Percentiles rank a stretch among this genome's conserved stretches.
Evolutionary conservation across 2,329 filamentous ascomycete species (phyloP).

Genomic region (Clonostachys solani): DNA sequence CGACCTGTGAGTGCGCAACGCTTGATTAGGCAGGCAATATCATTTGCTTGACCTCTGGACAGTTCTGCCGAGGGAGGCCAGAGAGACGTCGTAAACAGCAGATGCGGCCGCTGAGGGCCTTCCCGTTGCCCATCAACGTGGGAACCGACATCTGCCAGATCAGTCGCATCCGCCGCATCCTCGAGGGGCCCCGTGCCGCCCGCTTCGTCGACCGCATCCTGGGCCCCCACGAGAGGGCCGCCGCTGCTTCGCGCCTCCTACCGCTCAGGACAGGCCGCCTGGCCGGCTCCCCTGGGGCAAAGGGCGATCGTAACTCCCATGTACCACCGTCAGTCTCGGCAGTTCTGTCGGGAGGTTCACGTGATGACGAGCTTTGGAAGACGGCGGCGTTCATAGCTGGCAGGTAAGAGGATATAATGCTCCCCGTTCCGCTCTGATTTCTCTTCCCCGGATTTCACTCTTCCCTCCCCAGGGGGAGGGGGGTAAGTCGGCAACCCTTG

Average conservation of each 20-base stretch:
- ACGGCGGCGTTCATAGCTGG: slow-evolving; percentile 37
- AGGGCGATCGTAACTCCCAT: no score
- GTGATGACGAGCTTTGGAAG: slow-evolving; percentile 22
- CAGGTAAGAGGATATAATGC: slow-evolving; percentile 22
- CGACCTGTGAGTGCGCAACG: no score
- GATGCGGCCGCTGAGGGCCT: slow-evolving; percentile 33
- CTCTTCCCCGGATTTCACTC: no score
- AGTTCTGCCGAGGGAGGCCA: no score
- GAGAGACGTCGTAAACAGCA: not conserved
- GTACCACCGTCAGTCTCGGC: slow-evolving; percentile 6
- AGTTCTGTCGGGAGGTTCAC: slow-evolving; percentile 2
- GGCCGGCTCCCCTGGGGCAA: no score
- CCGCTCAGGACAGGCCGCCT: no score
- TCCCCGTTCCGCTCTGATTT: no score
- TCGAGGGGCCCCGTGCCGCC: slow-evolving; percentile 35
- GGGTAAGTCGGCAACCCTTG: not conserved
- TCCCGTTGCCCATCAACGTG: slow-evolving; percentile 63
- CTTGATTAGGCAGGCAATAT: no score
- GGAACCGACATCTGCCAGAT: slow-evolving; percentile 79
- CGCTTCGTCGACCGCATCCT: slow-evolving; percentile 46
- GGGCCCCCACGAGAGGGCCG: slow-evolving; percentile 29
- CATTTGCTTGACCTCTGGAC: no score
- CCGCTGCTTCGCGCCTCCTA: not conserved
- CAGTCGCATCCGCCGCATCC: slow-evolving; percentile 56
- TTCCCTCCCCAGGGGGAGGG: no score